Conservation (phyloP, 2,329 filamentous ascomycete species). For the Diaporthe destruens region DNA sequence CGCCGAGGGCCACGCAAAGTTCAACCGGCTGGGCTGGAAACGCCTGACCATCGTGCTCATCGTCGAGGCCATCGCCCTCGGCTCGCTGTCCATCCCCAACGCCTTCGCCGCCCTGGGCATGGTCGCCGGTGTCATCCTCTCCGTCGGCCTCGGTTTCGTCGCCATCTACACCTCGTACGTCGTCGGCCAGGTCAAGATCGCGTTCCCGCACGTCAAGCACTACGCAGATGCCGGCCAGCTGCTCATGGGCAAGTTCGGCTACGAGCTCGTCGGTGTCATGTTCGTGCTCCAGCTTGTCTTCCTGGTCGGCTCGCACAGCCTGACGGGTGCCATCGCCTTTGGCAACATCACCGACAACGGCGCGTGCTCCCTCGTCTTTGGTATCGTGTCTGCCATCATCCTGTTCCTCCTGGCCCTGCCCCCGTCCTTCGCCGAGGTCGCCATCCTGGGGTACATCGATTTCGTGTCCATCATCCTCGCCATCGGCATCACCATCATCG, state of each 20-base stretch:
- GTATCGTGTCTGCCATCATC: slow-evolving; percentile 60
- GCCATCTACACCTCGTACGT: slow-evolving; percentile 58
- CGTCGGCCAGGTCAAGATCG: slow-evolving; percentile 60
- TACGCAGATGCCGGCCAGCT: slow-evolving; percentile 77
- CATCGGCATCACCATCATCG: slow-evolving; percentile 76
- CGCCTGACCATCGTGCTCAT: slow-evolving; percentile 67
- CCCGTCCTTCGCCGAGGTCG: slow-evolving; percentile 62
- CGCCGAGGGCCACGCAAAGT: slow-evolving; percentile 60
- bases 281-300: slow-evolving; percentile 76
- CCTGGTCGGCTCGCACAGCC: slow-evolving; percentile 77
- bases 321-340: slow-evolving; percentile 78
- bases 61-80: slow-evolving; percentile 69
- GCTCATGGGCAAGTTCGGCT: slow-evolving; percentile 70
- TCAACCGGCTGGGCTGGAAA: slow-evolving; percentile 68
- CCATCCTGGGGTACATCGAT: slow-evolving; percentile 64
- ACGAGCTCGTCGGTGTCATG: slow-evolving; percentile 72
- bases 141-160: slow-evolving; percentile 52
- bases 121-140: slow-evolving; percentile 56
- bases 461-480: slow-evolving; percentile 74
- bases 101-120: slow-evolving; percentile 68
- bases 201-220: slow-evolving; percentile 69
- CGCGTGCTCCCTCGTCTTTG: slow-evolving; percentile 60
- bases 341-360: slow-evolving; percentile 72
- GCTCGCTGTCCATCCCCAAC: slow-evolving; percentile 62
- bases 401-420: slow-evolving; percentile 61